A percentile compares a stretch with the other conserved stretches of the same genome.
Conservation (phyloP, 306 rosid species). For the Argentina anserina region DNA sequence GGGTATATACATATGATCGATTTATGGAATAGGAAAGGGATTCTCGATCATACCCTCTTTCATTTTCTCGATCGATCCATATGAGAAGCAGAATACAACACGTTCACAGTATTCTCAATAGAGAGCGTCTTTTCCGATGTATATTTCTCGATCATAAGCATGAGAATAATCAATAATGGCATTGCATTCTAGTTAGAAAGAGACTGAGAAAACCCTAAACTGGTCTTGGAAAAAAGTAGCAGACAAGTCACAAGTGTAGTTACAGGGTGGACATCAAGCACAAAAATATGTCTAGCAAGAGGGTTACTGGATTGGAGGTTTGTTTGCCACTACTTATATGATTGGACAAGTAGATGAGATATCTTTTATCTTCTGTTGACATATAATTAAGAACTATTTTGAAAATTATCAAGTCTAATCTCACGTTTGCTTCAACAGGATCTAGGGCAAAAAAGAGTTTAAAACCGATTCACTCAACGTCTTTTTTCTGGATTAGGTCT, state of each 20-base stretch:
- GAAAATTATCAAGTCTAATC: not conserved
- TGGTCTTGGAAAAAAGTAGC: not conserved
- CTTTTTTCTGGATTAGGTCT: not conserved
- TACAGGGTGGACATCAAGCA: not conserved
- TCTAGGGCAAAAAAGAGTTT: not conserved
- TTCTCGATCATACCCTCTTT: no score
- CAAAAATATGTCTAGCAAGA: not conserved
- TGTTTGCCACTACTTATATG: slow-evolving; percentile 3
- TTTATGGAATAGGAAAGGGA: no score
- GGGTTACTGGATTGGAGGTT: not conserved
- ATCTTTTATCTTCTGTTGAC: not conserved
- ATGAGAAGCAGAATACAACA: no score
- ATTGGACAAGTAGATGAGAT: not conserved
- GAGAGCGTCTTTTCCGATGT: no score
- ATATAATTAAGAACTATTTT: not conserved
- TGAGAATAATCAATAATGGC: no score
- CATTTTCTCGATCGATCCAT: no score
- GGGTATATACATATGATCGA: no score
- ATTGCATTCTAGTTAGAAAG: no score
- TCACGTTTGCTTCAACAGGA: not conserved
- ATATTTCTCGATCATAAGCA: no score
- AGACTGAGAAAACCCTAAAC: not conserved
- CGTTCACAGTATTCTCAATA: no score
- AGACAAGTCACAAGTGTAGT: slow-evolving; percentile 11
- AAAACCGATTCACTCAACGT: not conserved